Evolutionary conservation across 805 yeast species (phyloP).

Genomic region (Yamadazyma ubonensis): DNA sequence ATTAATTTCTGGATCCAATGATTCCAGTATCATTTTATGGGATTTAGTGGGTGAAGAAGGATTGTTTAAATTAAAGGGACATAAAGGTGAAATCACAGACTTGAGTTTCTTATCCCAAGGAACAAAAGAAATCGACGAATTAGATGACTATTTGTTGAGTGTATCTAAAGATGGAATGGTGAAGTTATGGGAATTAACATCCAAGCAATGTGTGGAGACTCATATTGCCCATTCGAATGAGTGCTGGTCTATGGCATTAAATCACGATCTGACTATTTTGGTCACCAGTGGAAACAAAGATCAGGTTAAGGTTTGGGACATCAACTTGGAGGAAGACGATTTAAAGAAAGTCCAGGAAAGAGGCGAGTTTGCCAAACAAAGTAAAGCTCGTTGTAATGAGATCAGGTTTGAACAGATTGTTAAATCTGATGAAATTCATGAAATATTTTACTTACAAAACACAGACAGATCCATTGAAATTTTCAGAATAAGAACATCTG

Average conservation of each 20-base stretch:
- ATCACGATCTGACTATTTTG: constrained; percentile 40
- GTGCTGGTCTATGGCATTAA: constrained; percentile 78
- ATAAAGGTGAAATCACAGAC: constrained; percentile 85
- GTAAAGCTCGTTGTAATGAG: constrained; percentile 67
- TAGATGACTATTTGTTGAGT: constrained; percentile 71
- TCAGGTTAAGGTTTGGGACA: constrained; percentile 78
- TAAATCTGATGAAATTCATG: constrained; percentile 32
- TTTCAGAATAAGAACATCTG: constrained; percentile 70
- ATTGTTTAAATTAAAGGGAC: constrained; percentile 80
- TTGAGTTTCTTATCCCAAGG: constrained; percentile 45
- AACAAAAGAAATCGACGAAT: constrained; percentile 43
- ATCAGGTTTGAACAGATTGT: constrained; percentile 47
- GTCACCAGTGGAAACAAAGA: constrained; percentile 79
- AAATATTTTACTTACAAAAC: constrained; percentile 69
- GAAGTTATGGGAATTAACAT: constrained; percentile 88
- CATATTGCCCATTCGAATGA: constrained; percentile 92
- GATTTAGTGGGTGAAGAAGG: constrained; percentile 94
- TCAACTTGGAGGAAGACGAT: constrained; percentile 56
- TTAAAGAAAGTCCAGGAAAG: constrained; percentile 48
- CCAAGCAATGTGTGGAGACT: constrained; percentile 90
- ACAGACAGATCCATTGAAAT: constrained; percentile 78
- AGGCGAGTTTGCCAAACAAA: constrained; percentile 73
- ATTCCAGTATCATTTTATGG: constrained; percentile 86
- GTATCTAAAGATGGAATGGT: constrained; percentile 87
- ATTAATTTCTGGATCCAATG: constrained; percentile 82